These are phyloP conservation scores for Nemania abortiva DNA, from an alignment of 2,329 filamentous ascomycete genomes.

Conservation along the genomic window DNA sequence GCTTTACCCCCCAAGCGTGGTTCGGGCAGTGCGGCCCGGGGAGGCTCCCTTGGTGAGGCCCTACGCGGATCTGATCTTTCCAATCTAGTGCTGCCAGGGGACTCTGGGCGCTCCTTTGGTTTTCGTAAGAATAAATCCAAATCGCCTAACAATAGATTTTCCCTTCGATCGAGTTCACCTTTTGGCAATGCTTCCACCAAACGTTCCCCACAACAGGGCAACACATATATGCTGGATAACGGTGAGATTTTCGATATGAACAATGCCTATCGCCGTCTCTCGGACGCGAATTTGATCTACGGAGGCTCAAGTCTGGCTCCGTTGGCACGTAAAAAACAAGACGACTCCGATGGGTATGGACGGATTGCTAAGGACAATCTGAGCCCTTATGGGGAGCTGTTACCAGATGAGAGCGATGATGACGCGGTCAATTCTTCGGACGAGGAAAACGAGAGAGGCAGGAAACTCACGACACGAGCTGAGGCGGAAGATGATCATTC, in stretches of 20 bases:
- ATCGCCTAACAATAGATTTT: constrained; percentile 65
- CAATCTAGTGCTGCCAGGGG: constrained; percentile 63
- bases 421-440: constrained; percentile 66
- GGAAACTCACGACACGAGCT: constrained; percentile 65
- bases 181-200: constrained; percentile 54
- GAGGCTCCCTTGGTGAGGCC: constrained; percentile 64
- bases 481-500: constrained; percentile 56
- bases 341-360: constrained; percentile 58
- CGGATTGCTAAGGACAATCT: constrained; percentile 77
- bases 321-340: constrained; percentile 68
- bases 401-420: constrained; percentile 76
- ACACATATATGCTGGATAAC: constrained; percentile 67
- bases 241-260: constrained; percentile 74
- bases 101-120: constrained; percentile 57
- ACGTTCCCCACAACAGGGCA: constrained; percentile 49
- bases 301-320: constrained; percentile 73
- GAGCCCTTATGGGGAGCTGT: constrained; percentile 73
- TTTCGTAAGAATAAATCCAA: constrained; percentile 61
- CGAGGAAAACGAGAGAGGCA: constrained; percentile 74
- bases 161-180: constrained; percentile 63
- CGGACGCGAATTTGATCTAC: constrained; percentile 75
- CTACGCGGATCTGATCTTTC: constrained; percentile 65
- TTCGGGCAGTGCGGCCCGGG: constrained; percentile 47
- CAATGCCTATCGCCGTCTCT: constrained; percentile 76
- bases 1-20: constrained; percentile 58